phyloP scores from a whole-genome alignment of 257 asterid species.

The Mitragyna speciosa region DNA sequence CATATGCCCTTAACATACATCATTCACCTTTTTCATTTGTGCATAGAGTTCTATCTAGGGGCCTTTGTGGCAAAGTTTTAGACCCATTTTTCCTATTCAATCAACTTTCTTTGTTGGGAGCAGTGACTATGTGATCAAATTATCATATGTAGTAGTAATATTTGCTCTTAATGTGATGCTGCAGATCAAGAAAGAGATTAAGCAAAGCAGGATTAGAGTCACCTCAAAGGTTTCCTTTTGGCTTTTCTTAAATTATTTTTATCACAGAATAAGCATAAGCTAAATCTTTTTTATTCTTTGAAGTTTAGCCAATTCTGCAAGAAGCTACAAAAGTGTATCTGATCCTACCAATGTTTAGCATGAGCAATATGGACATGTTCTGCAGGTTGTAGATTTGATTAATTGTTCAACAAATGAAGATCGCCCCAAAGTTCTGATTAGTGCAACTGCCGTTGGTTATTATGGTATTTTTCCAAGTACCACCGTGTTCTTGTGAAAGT shows the following conservation, averaged over 20 bases:
- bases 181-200: slow-evolving; percentile 94
- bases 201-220: slow-evolving; percentile 74
- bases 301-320: not conserved
- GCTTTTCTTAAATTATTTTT: slow-evolving; percentile 11
- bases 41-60: not conserved
- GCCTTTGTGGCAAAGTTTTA: not conserved
- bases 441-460: slow-evolving; percentile 95
- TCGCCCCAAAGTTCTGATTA: slow-evolving; percentile 76
- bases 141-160: not conserved
- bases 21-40: not conserved
- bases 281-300: not conserved
- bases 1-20: not conserved
- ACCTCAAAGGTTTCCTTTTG: slow-evolving; percentile 64
- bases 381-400: slow-evolving; percentile 72
- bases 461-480: slow-evolving; percentile 54
- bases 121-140: no score
- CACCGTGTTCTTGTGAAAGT: not conserved
- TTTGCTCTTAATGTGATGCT: slow-evolving; percentile 13
- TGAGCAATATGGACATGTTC: slow-evolving; percentile 11
- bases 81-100: not conserved
- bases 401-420: slow-evolving; percentile 49
- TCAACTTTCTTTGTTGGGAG: not conserved
- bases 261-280: not conserved
- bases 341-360: not conserved
- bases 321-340: not conserved